A percentile compares a stretch with the other conserved stretches of the same genome.
Conservation (phyloP, 2,329 filamentous ascomycete genomes). For the Neophaeococcomyces mojaviensis region DNA sequence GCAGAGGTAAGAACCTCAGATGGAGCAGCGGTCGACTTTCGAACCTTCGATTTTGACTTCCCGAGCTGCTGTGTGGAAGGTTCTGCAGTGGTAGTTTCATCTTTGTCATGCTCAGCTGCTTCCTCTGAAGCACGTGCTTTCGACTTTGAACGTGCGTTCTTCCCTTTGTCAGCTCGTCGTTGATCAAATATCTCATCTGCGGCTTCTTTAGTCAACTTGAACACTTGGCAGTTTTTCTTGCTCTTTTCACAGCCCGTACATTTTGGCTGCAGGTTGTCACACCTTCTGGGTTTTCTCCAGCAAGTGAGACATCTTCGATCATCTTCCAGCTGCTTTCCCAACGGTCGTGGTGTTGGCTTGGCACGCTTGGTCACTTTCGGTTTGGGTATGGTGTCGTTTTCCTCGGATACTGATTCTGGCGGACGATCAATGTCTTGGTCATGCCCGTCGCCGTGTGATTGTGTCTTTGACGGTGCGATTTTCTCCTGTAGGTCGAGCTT, state of each 20-base stretch:
- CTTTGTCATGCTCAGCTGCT: not conserved
- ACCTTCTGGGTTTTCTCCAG: not conserved
- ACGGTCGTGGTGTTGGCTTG: not conserved
- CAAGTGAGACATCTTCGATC: slow-evolving; percentile 2
- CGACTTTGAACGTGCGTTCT: not conserved
- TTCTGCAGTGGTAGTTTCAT: too few species aligned
- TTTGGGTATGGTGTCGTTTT: not conserved
- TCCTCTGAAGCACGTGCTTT: not conserved
- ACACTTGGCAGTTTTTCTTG: slow-evolving; percentile 3
- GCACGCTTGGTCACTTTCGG: not conserved
- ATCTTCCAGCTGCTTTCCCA: not conserved
- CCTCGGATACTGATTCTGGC: slow-evolving; percentile 4
- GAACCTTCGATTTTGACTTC: too few species aligned
- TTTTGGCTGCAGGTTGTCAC: slow-evolving; percentile 4
- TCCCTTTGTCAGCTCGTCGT: not conserved
- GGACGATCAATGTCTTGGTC: slow-evolving; percentile 4
- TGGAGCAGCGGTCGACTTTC: too few species aligned
- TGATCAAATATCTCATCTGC: not conserved
- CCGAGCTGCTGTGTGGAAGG: too few species aligned
- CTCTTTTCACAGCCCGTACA: not conserved
- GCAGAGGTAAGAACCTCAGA: too few species aligned
- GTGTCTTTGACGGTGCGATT: not conserved
- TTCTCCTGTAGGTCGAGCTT: too few species aligned
- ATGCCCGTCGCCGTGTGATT: not conserved
- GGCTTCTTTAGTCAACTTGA: not conserved